Evolutionary conservation across 2,329 filamentous ascomycete genomes (phyloP).

Genomic region (Cladosporium sp.): DNA sequence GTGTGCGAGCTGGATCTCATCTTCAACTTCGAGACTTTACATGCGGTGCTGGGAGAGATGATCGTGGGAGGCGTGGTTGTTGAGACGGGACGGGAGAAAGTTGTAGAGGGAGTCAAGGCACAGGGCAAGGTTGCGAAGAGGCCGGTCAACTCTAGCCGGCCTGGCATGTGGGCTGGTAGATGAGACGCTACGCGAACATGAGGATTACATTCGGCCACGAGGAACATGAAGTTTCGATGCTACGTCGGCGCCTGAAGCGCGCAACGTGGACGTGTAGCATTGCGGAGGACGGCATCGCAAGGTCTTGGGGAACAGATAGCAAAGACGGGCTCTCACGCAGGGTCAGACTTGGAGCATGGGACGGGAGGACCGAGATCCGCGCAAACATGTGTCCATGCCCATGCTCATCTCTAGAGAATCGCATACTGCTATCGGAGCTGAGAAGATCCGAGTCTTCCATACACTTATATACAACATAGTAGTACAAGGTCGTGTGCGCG

Average conservation of each 20-base stretch:
- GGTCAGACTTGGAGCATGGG: not conserved
- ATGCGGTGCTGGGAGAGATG: conserved; percentile 88
- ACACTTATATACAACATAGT: not conserved
- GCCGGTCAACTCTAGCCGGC: conserved; percentile 65
- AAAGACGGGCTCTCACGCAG: not conserved
- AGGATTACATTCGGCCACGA: too few species aligned
- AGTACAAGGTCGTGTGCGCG: not conserved
- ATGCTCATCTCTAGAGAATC: too few species aligned
- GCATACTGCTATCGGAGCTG: too few species aligned
- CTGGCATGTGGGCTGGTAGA: conserved; percentile 32
- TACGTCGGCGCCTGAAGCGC: too few species aligned
- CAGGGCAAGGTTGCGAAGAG: conserved; percentile 75
- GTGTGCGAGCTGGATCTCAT: conserved; percentile 98
- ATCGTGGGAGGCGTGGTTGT: conserved; percentile 92
- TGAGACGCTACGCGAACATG: conserved; percentile 17
- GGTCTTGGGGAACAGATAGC: too few species aligned
- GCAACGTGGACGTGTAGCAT: too few species aligned
- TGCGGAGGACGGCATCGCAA: too few species aligned
- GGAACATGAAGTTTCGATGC: too few species aligned
- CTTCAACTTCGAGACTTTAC: conserved; percentile 97
- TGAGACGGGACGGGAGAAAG: conserved; percentile 83
- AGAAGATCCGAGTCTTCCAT: not conserved
- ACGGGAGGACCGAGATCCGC: too few species aligned
- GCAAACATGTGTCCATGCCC: not conserved
- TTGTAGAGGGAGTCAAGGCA: conserved; percentile 74